Percentiles rank a stretch among this genome's conserved stretches.
phyloP scores from a whole-genome alignment of 164 flowering plant genomes.

The Echeveria elegans region DNA sequence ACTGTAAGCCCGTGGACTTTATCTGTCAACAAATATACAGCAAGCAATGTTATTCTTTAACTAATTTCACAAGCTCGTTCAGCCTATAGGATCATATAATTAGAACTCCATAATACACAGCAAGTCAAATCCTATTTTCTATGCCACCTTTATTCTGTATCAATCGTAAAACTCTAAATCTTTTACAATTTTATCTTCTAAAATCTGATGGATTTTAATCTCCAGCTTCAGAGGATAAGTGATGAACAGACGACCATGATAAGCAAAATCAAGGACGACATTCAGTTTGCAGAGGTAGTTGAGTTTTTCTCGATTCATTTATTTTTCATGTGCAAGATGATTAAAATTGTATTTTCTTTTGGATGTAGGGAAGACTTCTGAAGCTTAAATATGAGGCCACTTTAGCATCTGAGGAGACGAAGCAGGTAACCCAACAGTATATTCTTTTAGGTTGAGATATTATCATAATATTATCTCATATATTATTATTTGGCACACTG shows the following conservation, averaged over 20 bases:
- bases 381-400: background rate
- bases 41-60: background rate
- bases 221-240: constrained; percentile 47
- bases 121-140: background rate
- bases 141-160: too few relatives aligned
- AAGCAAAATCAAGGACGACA: constrained; percentile 56
- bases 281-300: constrained; percentile 47
- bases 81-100: background rate
- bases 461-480: background rate
- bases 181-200: too few relatives aligned
- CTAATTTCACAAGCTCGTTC: too few relatives aligned
- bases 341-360: background rate
- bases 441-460: background rate
- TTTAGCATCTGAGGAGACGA: background rate
- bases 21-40: background rate
- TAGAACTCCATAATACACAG: background rate
- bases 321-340: background rate
- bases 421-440: background rate
- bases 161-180: too few relatives aligned
- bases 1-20: constrained; percentile 24
- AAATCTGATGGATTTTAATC: too few relatives aligned
- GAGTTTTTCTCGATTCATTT: background rate
- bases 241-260: constrained; percentile 48
- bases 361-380: background rate
- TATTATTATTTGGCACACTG: background rate